A percentile compares a stretch with the other conserved stretches of the same genome.
phyloP scores from a whole-genome alignment of 192 early-diverging fungal species.

The Spizellomyces punctatus region DNA sequence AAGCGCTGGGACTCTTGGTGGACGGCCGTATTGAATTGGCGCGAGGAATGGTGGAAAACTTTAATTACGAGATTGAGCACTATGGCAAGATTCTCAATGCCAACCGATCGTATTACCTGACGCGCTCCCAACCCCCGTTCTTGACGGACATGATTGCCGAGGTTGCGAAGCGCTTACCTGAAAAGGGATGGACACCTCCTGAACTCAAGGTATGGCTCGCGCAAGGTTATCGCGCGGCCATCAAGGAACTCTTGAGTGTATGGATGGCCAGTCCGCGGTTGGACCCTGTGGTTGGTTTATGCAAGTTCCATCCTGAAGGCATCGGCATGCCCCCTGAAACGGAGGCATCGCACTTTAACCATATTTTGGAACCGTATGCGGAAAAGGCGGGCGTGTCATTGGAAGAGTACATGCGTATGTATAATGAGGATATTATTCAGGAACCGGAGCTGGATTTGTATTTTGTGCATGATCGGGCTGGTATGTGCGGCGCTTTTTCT shows the following conservation, averaged over 20 bases:
- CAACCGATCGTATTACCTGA: conserved; percentile 96
- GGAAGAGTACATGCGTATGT: conserved; percentile 73
- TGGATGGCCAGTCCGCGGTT: conserved; percentile 85
- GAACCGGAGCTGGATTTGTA: conserved; percentile 91
- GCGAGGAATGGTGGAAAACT: conserved; percentile 96
- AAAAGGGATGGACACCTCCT: conserved; percentile 35
- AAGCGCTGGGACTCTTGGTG: conserved; percentile 81
- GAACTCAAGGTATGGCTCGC: conserved; percentile 70
- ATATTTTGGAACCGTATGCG: conserved; percentile 83
- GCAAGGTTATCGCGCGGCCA: conserved; percentile 66
- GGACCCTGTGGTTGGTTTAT: conserved; percentile 74
- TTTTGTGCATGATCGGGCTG: conserved; percentile 95
- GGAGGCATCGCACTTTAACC: conserved; percentile 69
- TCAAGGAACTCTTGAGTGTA: conserved; percentile 91
- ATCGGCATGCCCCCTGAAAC: conserved; percentile 98
- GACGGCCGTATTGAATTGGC: conserved; percentile 87
- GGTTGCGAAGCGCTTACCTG: conserved; percentile 65
- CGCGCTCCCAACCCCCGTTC: conserved; percentile 97
- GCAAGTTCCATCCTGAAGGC: conserved; percentile 86
- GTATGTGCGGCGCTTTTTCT: conserved; percentile 11
- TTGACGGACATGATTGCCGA: conserved; percentile 93
- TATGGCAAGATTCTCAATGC: conserved; percentile 99
- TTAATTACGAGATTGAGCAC: conserved; percentile 94
- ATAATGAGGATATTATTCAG: conserved; percentile 65
- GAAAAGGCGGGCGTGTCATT: conserved; percentile 56